Evolutionary conservation across 805 yeast species (phyloP), one percentile per base, ranked within the genome.

Genomic region (Saccharomycopsis schoenii): DNA sequence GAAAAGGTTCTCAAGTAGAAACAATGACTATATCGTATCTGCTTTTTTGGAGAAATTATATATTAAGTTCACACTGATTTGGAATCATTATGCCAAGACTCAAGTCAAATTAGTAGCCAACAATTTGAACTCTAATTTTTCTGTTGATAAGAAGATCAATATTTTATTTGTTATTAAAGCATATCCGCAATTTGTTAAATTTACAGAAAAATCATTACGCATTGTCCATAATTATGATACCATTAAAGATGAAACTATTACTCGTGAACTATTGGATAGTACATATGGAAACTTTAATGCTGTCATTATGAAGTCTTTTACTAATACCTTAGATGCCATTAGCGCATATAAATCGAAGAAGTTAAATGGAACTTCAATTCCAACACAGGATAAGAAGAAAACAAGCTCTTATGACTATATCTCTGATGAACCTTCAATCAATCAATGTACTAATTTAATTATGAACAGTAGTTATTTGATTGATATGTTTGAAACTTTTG

Each of bases 391-490:
- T 39, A 62, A 61, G 25, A 61, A 62, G 14, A 36, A 66, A 1
- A 62, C 66, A 40, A 67, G 66, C 21, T 24, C 52, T 9, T 47
- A 47, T 21, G 52, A 47, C 15, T 47, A 47, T 11, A 25, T 47
- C 10, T 47, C 52, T 4, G 68, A 62, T 1, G 62, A 63, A 1
- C 34, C 61, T 42, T 51, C 15, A 21, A 68, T 75, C 2, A 77
- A 75, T 62, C 73, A 74, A 59, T 74, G 76, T 55, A 71, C 83
- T 37, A 77, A 80, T 51, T 68, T 83, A 65, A 72, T 84, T 58
- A 76, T 82, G 61, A 84, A 85, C 67, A 76, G 80, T 66, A 76
- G 80, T 62, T 80, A 83, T 77, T 64, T 84, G 17, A 70, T 74
- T 39, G 84, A 82, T 58, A 72, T 74, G 29, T 65, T 73, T 68